Evolutionary conservation across 306 rosid species (phyloP).

Genomic region (Gynostemma pentaphyllum): DNA sequence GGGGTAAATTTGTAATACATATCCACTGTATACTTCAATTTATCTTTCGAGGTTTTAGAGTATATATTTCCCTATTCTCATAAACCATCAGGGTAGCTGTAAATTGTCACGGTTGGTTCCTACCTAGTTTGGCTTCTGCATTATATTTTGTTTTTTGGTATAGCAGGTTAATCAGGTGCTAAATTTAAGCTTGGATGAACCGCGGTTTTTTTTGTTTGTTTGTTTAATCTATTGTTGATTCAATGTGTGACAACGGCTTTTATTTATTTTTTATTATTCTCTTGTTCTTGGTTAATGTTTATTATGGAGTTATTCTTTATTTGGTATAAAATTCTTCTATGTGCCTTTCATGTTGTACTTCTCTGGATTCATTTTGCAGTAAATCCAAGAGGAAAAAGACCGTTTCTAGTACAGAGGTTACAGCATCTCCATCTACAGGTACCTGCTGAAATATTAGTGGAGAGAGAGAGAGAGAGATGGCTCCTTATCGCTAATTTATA

Average conservation of each 20-base stretch:
- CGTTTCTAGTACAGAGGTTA: conserved; percentile 28
- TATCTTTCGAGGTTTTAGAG: too few species aligned
- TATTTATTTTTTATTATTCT: not conserved
- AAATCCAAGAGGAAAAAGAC: conserved; percentile 55
- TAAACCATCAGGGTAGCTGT: not conserved
- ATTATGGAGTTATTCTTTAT: not conserved
- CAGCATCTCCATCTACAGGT: conserved; percentile 25
- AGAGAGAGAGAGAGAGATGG: not conserved
- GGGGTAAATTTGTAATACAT: not conserved
- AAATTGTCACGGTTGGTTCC: not conserved
- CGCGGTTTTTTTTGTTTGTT: not conserved
- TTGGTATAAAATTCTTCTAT: not conserved
- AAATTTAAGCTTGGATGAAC: not conserved
- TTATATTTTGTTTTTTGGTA: not conserved
- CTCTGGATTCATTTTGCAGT: not conserved
- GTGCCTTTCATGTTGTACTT: conserved; percentile 8
- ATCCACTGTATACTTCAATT: not conserved
- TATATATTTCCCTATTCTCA: not conserved
- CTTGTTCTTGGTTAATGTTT: not conserved
- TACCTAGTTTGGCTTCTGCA: not conserved
- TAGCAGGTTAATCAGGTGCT: not conserved
- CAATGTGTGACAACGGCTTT: not conserved
- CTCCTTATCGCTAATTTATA: not conserved
- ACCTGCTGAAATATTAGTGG: conserved; percentile 1
- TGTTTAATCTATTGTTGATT: not conserved